These are phyloP conservation scores for Geranium rotundifolium DNA, from an alignment of 345 rosid species.

Conservation along the genomic window DNA sequence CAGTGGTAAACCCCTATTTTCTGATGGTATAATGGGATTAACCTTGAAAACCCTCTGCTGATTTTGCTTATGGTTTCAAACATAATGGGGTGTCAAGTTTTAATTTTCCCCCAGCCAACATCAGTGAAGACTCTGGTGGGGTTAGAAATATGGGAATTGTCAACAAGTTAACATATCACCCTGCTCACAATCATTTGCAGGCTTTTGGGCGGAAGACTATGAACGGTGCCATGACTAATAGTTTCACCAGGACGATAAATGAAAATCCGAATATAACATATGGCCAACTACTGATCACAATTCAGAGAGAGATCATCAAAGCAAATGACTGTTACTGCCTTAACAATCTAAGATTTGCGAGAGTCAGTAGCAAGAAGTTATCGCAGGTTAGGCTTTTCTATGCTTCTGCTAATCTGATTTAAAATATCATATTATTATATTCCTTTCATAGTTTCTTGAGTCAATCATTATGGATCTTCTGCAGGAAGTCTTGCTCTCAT, in stretches of 20 bases:
- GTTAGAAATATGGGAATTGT: too few relatives aligned
- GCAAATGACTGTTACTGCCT: conserved; percentile 21
- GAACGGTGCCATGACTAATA: conserved; percentile 35
- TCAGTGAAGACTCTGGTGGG: too few relatives aligned
- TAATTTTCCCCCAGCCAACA: too few relatives aligned
- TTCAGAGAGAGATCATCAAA: conserved; percentile 16
- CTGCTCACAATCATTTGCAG: conserved; percentile 10
- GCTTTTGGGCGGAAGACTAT: conserved; percentile 21
- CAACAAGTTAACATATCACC: too few relatives aligned
- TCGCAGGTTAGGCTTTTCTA: conserved; percentile 26
- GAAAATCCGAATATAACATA: conserved; percentile 18
- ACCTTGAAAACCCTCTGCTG: too few relatives aligned
- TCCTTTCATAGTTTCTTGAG: not conserved
- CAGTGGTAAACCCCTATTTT: not conserved
- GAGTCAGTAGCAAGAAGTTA: conserved; percentile 9
- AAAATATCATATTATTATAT: not conserved
- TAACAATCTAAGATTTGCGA: conserved; percentile 14
- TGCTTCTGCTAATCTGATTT: too few relatives aligned
- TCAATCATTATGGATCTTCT: not conserved
- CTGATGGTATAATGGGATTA: not conserved
- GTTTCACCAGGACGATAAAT: conserved; percentile 17
- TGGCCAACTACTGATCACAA: conserved; percentile 18
- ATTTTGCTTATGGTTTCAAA: too few relatives aligned
- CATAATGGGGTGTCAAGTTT: too few relatives aligned
- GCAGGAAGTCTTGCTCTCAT: conserved; percentile 31